Evolutionary conservation across 2,329 filamentous ascomycete species (phyloP), one percentile per base, ranked within the genome.

Genomic region (Trichoderma afroharzianum): DNA sequence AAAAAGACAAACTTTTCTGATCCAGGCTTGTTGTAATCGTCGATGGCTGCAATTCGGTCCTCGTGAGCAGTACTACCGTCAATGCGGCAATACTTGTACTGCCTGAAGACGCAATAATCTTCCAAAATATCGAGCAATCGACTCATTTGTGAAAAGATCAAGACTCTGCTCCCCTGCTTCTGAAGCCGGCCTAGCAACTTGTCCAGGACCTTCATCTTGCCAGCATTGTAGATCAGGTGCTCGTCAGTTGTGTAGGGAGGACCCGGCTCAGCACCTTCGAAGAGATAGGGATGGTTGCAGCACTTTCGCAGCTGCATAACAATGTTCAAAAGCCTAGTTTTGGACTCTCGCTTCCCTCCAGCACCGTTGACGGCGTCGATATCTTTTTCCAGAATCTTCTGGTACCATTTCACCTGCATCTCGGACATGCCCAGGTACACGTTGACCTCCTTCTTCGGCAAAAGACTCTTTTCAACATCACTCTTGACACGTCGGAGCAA

Each of bases 101-200:
- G 91, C 71, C 95, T 89, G 86, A 99, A 97, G 58, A 98, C 94
- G 75, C 95, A 98, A 82, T 99, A 99, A 80, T 99, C 96, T 80
- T 99, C 96, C 18, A 99, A 87, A 68, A 99, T 99, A 79, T 99
- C 96, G 55, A 99, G 85, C 50, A 98, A 87, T 88, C 96, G 93
- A 78, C 95, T 98, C 96, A 99, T 99, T 79, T 99, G 96, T 0
- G 96, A 99, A 84, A 99, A 99, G 76, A 99, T 98, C 70, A 99
- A 88, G n/a, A 99, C 94, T 75, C 96, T 90, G 79, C 95, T 98
- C 55, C 94, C 96, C 79, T 97, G 92, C 61, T 88, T 89, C 81
- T 95, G 88, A 84, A 99, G 89, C 61, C 95, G 90, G 77, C 88
- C 91, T 63, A 99, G 86, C 12, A 99, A 88, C 83, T 94, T 97